Evolutionary conservation across 1,139 yeast species (phyloP).

Genomic region (Arxiozyma heterogenica): DNA sequence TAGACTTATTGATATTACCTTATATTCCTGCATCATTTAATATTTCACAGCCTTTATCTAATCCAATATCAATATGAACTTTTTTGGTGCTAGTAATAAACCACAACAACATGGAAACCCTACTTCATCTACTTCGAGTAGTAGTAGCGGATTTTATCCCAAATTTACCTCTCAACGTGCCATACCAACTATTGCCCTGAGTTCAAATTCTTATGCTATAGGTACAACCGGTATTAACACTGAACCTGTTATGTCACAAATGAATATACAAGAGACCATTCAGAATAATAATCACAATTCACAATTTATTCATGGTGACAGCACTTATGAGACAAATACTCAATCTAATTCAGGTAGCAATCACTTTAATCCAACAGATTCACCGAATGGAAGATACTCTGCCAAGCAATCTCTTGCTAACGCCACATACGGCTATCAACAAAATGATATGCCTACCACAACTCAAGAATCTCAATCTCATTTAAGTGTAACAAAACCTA

Average conservation of each 20-base stretch:
- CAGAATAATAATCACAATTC: slow-evolving; percentile 4
- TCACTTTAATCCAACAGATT: not conserved
- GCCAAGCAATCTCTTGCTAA: slow-evolving; percentile 9
- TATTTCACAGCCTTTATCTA: not conserved
- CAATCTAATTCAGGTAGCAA: slow-evolving; percentile 11
- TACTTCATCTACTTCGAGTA: slow-evolving; percentile 10
- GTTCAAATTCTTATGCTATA: slow-evolving; percentile 53
- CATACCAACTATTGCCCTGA: slow-evolving; percentile 58
- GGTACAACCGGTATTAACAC: slow-evolving; percentile 55
- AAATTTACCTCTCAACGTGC: slow-evolving; percentile 28
- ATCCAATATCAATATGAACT: slow-evolving; percentile 19
- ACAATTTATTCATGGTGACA: not conserved
- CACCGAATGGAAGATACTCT: slow-evolving; percentile 2
- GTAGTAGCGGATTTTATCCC: slow-evolving; percentile 19
- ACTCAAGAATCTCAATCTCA: not conserved
- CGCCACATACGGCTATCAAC: slow-evolving; percentile 7
- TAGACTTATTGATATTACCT: not conserved
- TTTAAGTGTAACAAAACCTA: not conserved
- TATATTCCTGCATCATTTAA: not conserved
- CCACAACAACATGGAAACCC: slow-evolving; percentile 8
- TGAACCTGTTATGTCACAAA: slow-evolving; percentile 30
- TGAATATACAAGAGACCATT: slow-evolving; percentile 14
- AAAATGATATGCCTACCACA: not conserved
- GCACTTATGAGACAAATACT: slow-evolving; percentile 8
- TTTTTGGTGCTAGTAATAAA: slow-evolving; percentile 17